These are phyloP conservation scores for Kwoniella heveanensis DNA, from an alignment of 768 basidiomycete species.

Conservation along the genomic window DNA sequence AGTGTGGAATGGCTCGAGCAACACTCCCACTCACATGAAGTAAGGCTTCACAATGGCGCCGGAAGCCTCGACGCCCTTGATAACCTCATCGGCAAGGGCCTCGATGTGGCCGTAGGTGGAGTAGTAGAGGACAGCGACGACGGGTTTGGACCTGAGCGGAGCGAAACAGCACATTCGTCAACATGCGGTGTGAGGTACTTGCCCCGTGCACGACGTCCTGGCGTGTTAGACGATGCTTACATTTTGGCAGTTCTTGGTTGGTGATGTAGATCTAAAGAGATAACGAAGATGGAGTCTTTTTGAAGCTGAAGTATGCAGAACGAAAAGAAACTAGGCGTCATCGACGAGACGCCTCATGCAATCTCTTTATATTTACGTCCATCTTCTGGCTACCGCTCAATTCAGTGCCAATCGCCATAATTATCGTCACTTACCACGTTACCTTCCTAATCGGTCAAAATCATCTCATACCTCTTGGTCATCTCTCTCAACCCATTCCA, in stretches of 20 bases:
- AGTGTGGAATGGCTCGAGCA: neutral
- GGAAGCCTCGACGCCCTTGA: constrained; percentile 51
- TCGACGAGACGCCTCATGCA: neutral
- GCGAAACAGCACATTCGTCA: neutral
- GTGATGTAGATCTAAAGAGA: too few species aligned
- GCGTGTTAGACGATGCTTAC: neutral
- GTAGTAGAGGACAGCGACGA: constrained; percentile 52
- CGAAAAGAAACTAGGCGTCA: neutral
- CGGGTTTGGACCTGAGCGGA: constrained; percentile 23
- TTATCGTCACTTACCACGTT: too few species aligned
- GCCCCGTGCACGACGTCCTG: too few species aligned
- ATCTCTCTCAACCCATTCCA: neutral
- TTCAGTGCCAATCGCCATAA: neutral
- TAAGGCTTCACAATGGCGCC: constrained; percentile 56
- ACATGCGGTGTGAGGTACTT: too few species aligned
- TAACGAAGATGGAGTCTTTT: too few species aligned
- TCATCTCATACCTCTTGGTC: neutral
- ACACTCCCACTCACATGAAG: constrained; percentile 56
- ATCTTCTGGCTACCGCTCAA: neutral
- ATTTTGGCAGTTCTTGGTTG: too few species aligned
- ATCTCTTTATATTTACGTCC: neutral
- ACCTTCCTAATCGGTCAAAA: neutral
- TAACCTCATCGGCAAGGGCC: constrained; percentile 51
- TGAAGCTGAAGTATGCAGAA: too few species aligned
- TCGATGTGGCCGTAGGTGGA: constrained; percentile 56